Evolutionary conservation across 768 basidiomycete genomes (phyloP).

Genomic region (Termitomyces bulborhizus): DNA sequence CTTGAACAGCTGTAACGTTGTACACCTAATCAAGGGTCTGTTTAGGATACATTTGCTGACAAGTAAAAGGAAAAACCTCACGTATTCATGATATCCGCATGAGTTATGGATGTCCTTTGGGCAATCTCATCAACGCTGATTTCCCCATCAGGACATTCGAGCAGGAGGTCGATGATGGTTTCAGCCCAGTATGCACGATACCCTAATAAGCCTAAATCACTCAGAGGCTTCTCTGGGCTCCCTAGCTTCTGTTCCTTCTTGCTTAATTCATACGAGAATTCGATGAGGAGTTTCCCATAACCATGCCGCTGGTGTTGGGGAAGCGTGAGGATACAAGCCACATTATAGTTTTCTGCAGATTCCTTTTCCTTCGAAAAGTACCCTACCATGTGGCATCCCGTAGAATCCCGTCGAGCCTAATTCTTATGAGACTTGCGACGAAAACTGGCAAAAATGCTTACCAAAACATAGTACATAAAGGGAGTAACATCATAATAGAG

Average conservation of each 20-base stretch:
- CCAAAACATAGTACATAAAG: conserved; percentile 99
- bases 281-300: conserved; percentile 92
- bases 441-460: conserved; percentile 23
- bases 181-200: conserved; percentile 98
- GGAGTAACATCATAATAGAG: conserved; percentile 99
- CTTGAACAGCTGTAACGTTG: conserved; percentile 90
- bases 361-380: conserved; percentile 99
- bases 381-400: conserved; percentile 91
- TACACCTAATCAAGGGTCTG: conserved; percentile 56
- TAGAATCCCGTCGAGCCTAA: conserved; percentile 78
- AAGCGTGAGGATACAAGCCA: conserved; percentile 97
- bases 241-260: conserved; percentile 95
- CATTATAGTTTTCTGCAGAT: conserved; percentile 95
- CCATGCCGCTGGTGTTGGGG: conserved; percentile 97
- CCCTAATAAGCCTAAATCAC: conserved; percentile 86
- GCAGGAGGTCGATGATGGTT: conserved; percentile 85
- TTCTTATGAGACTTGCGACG: conserved; percentile 7
- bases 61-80: conserved; percentile 37
- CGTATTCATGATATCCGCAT: conserved; percentile 98
- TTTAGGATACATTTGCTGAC: neutral
- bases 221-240: conserved; percentile 95
- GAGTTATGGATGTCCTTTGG: conserved; percentile 90
- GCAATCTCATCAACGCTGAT: conserved; percentile 97
- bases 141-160: conserved; percentile 69
- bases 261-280: conserved; percentile 96